Base-by-base conservation (phyloP, 257 asterid genomes). In the Cordia subcordata region DNA sequence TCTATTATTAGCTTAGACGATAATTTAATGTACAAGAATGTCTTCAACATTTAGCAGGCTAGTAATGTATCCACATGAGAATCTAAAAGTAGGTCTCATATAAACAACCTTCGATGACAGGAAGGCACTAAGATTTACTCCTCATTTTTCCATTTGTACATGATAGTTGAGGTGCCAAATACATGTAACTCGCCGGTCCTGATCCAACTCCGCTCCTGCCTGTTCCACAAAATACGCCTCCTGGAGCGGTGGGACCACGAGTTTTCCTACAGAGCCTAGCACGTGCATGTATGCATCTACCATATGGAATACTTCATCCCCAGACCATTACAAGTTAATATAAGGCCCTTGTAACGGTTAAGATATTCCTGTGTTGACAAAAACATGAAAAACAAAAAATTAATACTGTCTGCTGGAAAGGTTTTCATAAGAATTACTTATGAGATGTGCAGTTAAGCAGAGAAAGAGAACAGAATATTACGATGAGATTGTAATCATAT, bases 301-400 rank as follows among this genome's bases (percentile, higher is more conserved):
- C 94, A 86, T 57, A 85, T 78, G 16, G 85, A 85, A 62, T 77
- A 80, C 71, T 83, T 89, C 99, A 93, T 80, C 49, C 99, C 97
- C 32, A 93, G 94, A 40, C 99, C 96, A 10, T 83, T 93, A 79
- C 96, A 84, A 0, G 99, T 93, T 67, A 93, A 70, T 44, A 93
- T 89, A 49, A 93, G 96, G 66, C 99, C 79, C 87, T 89, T 86
- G 92, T 89, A 79, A 53, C 95, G 95, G 57, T 76, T 75, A 62
- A 93, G 95, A 69, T 89, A 89, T 39, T 93, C 99, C 99, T 93
- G 91, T 73, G 74, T 20, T 37, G 23, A 52, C 13, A 60, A 23
- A 56, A 47, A 61, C 23, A 42, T 49, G 14, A 22, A 53, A 15
- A 47, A 56, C n/a, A n/a, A n/a, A 49, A 27, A 13, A 58, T 18